Evolutionary conservation across 768 basidiomycete species (phyloP).

Genomic region (Leccinum arenicola): DNA sequence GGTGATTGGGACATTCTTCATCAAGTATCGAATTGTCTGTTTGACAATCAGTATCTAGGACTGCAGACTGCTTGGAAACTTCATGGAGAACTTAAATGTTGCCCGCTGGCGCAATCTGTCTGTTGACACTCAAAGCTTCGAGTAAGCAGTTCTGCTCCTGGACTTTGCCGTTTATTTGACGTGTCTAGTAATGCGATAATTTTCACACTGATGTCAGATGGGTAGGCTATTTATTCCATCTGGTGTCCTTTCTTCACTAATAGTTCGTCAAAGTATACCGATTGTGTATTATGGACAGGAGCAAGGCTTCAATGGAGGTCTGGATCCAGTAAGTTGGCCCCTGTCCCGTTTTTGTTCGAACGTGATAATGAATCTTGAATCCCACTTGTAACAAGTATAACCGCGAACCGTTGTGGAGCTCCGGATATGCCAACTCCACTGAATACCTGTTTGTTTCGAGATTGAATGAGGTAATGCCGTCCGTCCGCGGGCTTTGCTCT

Average conservation of each 20-base stretch:
- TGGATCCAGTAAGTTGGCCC: constrained; percentile 54
- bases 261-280: constrained; percentile 47
- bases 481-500: neutral
- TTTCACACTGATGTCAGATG: constrained; percentile 74
- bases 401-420: constrained; percentile 67
- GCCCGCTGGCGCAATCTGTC: constrained; percentile 72
- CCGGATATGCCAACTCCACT: constrained; percentile 62
- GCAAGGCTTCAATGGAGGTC: constrained; percentile 60
- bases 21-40: neutral
- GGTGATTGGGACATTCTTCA: constrained; percentile 23
- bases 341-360: too few species aligned
- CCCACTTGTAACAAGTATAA: constrained; percentile 48
- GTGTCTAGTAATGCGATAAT: constrained; percentile 65
- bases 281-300: constrained; percentile 84
- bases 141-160: constrained; percentile 38
- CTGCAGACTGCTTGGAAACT: constrained; percentile 56
- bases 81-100: constrained; percentile 77
- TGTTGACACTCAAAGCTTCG: constrained; percentile 69
- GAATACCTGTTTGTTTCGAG: constrained; percentile 52
- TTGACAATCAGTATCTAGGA: constrained; percentile 18
- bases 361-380: neutral
- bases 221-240: constrained; percentile 29
- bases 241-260: neutral
- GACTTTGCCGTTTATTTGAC: neutral
- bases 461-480: neutral